Evolutionary conservation across 345 rosid species (phyloP).

Genomic region (Salix udensis): DNA sequence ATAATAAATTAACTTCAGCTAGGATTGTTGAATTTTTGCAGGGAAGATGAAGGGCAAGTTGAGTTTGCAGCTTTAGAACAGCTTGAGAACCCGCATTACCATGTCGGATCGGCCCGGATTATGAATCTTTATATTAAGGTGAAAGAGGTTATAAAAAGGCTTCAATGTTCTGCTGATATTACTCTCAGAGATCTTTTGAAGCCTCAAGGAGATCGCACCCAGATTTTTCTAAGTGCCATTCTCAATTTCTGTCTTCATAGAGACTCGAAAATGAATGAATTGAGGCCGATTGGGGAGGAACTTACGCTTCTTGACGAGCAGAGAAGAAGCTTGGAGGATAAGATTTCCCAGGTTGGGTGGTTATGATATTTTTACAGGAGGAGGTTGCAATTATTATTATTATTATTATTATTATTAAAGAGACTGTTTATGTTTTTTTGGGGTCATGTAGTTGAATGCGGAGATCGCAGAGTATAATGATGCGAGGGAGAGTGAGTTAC

Average conservation of each 20-base stretch:
- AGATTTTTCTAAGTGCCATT: slow-evolving; percentile 68
- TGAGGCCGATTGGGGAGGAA: slow-evolving; percentile 53
- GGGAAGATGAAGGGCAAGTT: slow-evolving; percentile 75
- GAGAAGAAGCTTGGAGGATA: slow-evolving; percentile 56
- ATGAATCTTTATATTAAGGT: slow-evolving; percentile 49
- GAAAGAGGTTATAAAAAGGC: slow-evolving; percentile 37
- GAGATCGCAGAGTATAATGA: slow-evolving; percentile 63
- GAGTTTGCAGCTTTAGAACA: slow-evolving; percentile 72
- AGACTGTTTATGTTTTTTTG: slow-evolving; percentile 10
- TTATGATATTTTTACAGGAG: neutral
- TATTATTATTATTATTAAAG: too few relatives aligned
- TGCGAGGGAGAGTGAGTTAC: slow-evolving; percentile 62
- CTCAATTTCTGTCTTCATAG: slow-evolving; percentile 76
- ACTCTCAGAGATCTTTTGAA: slow-evolving; percentile 59
- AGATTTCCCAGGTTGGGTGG: slow-evolving; percentile 58
- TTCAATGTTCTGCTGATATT: slow-evolving; percentile 53
- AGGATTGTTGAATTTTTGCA: slow-evolving; percentile 15
- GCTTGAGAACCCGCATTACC: slow-evolving; percentile 87
- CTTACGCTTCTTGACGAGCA: slow-evolving; percentile 62
- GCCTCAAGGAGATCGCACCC: slow-evolving; percentile 62
- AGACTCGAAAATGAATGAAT: slow-evolving; percentile 62
- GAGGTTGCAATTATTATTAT: too few relatives aligned
- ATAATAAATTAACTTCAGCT: too few relatives aligned
- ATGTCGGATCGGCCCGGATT: slow-evolving; percentile 42
- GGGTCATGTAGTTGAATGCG: slow-evolving; percentile 54